These are phyloP conservation scores for Lasiosphaeriaceae sp. DNA, from an alignment of 495 filamentous ascomycete genomes.

Conservation along the genomic window DNA sequence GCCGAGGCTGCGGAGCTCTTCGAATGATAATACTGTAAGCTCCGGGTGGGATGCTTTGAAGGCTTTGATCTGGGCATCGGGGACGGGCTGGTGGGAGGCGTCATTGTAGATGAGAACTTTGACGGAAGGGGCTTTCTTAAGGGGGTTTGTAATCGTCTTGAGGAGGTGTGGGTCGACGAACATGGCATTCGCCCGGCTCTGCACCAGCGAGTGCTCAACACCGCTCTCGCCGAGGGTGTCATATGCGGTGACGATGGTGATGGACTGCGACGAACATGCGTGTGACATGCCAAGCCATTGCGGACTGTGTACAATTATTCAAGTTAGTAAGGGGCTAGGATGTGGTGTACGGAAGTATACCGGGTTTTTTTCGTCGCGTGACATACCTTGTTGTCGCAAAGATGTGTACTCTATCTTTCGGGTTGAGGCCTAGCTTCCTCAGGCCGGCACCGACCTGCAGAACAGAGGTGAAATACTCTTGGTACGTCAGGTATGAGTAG, in stretches of 20 bases:
- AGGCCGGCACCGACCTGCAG: conserved; percentile 54
- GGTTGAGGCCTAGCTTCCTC: conserved; percentile 51
- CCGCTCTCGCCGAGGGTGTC: conserved; percentile 61
- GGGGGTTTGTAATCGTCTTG: conserved; percentile 38
- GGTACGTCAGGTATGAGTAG: conserved; percentile 58
- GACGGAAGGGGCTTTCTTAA: conserved; percentile 40
- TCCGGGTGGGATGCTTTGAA: conserved; percentile 40
- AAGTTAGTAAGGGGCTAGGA: conserved; percentile 7
- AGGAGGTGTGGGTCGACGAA: conserved; percentile 60
- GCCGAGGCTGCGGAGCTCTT: conserved; percentile 54
- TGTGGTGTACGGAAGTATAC: too few species aligned
- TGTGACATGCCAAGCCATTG: conserved; percentile 57
- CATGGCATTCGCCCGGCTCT: conserved; percentile 58
- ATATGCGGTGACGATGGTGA: conserved; percentile 95
- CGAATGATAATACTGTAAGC: conserved; percentile 39
- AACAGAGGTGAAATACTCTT: conserved; percentile 53
- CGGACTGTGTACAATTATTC: conserved; percentile 22
- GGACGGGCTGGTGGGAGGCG: conserved; percentile 32
- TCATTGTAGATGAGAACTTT: conserved; percentile 46
- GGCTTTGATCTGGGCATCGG: conserved; percentile 35
- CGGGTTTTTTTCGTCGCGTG: too few species aligned
- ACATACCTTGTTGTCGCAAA: conserved; percentile 52
- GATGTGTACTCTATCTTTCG: conserved; percentile 51
- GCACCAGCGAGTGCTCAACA: conserved; percentile 56
- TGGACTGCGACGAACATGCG: conserved; percentile 77